Evolutionary conservation across 805 yeast genomes (phyloP), one percentile per base, ranked within the genome.

Genomic region (Metschnikowia baotianmanensis): DNA sequence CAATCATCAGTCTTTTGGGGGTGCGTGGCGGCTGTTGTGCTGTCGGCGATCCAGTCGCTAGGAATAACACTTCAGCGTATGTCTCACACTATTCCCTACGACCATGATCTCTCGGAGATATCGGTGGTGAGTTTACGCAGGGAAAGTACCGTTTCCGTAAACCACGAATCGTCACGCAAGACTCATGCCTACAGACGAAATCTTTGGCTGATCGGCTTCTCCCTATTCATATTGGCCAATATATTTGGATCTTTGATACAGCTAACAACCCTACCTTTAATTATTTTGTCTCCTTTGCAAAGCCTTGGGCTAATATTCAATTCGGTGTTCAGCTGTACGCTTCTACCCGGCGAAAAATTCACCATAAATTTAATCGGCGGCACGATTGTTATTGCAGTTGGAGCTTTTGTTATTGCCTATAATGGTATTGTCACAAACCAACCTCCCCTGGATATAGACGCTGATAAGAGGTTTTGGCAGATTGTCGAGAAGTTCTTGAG

Each of bases 291-390:
- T 18, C 96, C 96, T 0, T 63, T 88, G 40, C 96, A 88, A 58
- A 87, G 95, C 19, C 78, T 83, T 18, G 96, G 96, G 0, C 70
- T 89, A n/a, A 89, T 88, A 2, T 88, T 89, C 70, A 89, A 89
- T 61, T 78, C 93, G 0, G 60, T 86, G 2, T 77, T 69, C 31
- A 65, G 87, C 53, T 86, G 93, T 31, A 59, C 83, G 15, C 42
- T 86, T 9, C 61, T 88, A 11, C 74, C 88, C 11, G 69, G 80
- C 23, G 96, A 88, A 55, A 67, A 70, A 1, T 85, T 86, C 58
- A 81, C 90, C 1, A 46, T 50, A 18, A 65, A 63, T 38, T 73
- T 89, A 2, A 63, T 76, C 1, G 42, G 64, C 8, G 96, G 96
- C 3, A 88, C 96, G 0, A 50, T 74, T 1, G 61, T 84, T 16